Conservation (phyloP, 306 rosid genomes). For the cucumber (Cucumis sativus) region Cucumber_9930_V3 NC_026655.2:27415001-27415500, state of each 20-base stretch:
- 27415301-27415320: background rate
- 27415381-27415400: slow-evolving; percentile 28
- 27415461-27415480: background rate
- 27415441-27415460: no score
- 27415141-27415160: slow-evolving; percentile 8
- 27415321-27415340: background rate
- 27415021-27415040: slow-evolving; percentile 20
- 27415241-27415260: background rate
- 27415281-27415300: background rate
- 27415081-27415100: slow-evolving; percentile 22
- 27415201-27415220: slow-evolving; percentile 15
- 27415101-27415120: slow-evolving; percentile 3
- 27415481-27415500: background rate
- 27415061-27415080: slow-evolving; percentile 16
- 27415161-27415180: slow-evolving; percentile 11
- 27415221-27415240: slow-evolving; percentile 9
- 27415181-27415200: background rate
- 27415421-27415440: background rate
- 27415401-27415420: slow-evolving; percentile 7
- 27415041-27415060: slow-evolving; percentile 27
- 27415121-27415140: slow-evolving; percentile 17
- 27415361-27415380: background rate
- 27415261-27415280: background rate
- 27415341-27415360: background rate
- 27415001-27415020: no score